Base-by-base conservation (phyloP, 1,284 basidiomycete genomes). In the Laetiporus sulphureus region DNA sequence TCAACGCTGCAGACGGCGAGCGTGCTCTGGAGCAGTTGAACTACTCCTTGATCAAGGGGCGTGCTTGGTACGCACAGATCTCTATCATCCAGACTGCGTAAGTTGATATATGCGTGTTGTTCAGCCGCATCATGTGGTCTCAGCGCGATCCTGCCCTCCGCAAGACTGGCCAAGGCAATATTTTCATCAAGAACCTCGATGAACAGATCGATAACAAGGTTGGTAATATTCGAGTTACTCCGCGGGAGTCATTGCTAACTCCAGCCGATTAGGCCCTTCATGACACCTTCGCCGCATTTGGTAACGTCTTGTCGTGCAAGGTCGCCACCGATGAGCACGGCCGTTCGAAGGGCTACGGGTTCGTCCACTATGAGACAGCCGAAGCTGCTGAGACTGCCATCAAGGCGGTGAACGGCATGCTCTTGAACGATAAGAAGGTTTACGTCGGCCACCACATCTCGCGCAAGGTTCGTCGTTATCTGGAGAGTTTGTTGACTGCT, bases 101-200 rank as follows among this genome's bases (percentile, higher is more conserved):
- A n/a, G 23, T 11, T 44, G 22, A 21, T 25, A 40, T 15, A 38
- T 15, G 5, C 29, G 6, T 12, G 3, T 21, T 5, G 32, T 11
- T 47, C 54, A 90, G 86, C 77, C 93, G 96, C 61, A 99, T 99
- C 76, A 99, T 99, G 96, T 98, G 96, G 94, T 98, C 94, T 60
- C 95, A 99, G 80, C 91, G 96, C 65, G 96, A 99, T 74, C 96
- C 96, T 49, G 91, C 92, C 57, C 82, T 99, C 61, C 92, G 96
- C 69, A 98, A 99, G 81, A 98, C 94, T 53, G 94, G 94, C 53
- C 93, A 97, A 72, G 96, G 96, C 68, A 99, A 99, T 71, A 95
- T 99, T 63, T 99, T 99, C 73, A 99, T 99, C 75, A 99, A 99
- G 77, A 99, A 99, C 73, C 73, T 99, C 55, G 96, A 99, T 65